phyloP scores from a whole-genome alignment of 306 rosid species.

The Datisca glomerata region DNA sequence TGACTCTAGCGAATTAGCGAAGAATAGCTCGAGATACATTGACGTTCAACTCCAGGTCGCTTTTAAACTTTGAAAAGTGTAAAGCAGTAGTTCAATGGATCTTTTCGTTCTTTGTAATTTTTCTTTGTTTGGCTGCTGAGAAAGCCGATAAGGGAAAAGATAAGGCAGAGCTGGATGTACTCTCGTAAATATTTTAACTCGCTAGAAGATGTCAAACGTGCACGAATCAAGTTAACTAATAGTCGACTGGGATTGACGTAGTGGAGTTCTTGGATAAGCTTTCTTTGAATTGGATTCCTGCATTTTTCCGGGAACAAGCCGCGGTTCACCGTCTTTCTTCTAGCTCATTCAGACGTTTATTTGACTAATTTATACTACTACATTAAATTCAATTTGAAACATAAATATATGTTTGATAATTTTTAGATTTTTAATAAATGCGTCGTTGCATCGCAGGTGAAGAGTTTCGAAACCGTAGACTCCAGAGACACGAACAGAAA shows the following conservation, averaged over 20 bases:
- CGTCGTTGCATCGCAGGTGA: slow-evolving; percentile 29
- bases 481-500: slow-evolving; percentile 25
- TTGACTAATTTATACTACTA: too few species aligned
- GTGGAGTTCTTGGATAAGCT: too few species aligned
- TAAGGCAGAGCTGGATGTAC: too few species aligned
- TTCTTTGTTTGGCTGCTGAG: not conserved
- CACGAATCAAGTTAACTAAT: too few species aligned
- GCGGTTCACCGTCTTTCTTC: too few species aligned
- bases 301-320: too few species aligned
- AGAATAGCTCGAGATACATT: slow-evolving; percentile 14
- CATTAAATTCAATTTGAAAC: slow-evolving; percentile 1
- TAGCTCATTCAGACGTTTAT: too few species aligned
- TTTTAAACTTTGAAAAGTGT: slow-evolving; percentile 9
- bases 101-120: not conserved
- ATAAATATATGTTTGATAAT: slow-evolving; percentile 3
- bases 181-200: too few species aligned
- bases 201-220: too few species aligned
- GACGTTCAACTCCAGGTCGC: slow-evolving; percentile 72
- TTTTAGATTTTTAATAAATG: slow-evolving; percentile 16
- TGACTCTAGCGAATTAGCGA: slow-evolving; percentile 17
- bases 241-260: too few species aligned
- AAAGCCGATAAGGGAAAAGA: not conserved
- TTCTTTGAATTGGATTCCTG: too few species aligned
- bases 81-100: not conserved
- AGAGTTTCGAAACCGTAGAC: slow-evolving; percentile 40